Base-by-base conservation (phyloP, 208 protist species). In the Ichthyophonus hoferi region DNA sequence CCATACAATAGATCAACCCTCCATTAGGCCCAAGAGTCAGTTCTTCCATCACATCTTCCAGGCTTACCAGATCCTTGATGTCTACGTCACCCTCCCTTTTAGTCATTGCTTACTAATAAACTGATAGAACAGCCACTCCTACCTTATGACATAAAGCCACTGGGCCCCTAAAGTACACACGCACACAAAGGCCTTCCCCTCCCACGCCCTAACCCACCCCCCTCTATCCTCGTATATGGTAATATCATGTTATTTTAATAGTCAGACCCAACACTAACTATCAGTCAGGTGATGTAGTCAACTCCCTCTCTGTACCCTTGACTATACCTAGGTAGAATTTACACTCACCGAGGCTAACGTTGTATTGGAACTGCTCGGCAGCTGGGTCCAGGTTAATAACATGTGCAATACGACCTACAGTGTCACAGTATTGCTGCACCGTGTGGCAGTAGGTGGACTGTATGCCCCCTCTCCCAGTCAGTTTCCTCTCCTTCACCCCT, bases 371-470 rank as follows among this genome's bases (percentile, higher is more conserved):
- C 7, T 90, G 58, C 58, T 96, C 94, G 33, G 95, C 94, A 14
- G 94, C 95, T 0, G 95, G 95, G 86, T 96, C 95, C n/a, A 96
- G 91, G 91, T 96, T 96, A 38, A 96, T 88, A 31, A 95, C 89
- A 90, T 96, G 94, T 17, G 95, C 92, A 1, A 43, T 88, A 34
- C 95, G 91, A 34, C 90, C 86, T 39, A 88, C 42, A 31, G 87
- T 89, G 82, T 94, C 91, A 82, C 91, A 94, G 86, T 96, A 90
- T 85, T 92, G 83, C 38, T 87, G 83, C 2, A 96, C 92, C 35
- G 86, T 58, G 42, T 90, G 42, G 90, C 95, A 96, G 91, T 94
- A 96, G 0, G 95, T 96, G 1, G 94, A 96, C 92, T 93, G 87
- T n/a, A 79, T 42, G n/a, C 79, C 50, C 50, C 50, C 50, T 24